Conservation (phyloP, 1,284 basidiomycete genomes). For the Heterobasidion parviporum region DNA sequence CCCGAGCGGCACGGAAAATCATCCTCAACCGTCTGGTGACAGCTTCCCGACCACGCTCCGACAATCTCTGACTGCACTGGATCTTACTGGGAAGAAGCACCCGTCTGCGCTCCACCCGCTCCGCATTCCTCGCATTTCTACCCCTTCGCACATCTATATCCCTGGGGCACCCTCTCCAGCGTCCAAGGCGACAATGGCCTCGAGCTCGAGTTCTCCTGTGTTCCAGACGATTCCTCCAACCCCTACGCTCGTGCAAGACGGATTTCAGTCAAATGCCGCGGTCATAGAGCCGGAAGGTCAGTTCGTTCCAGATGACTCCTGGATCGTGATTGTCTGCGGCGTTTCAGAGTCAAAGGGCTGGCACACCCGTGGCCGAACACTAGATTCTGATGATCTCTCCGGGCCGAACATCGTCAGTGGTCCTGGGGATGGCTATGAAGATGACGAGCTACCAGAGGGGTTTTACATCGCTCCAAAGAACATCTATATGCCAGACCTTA, state of each 20-base stretch:
- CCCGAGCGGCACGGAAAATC: not conserved
- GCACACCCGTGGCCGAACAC: conserved; percentile 5
- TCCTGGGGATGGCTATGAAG: conserved; percentile 21
- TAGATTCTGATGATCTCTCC: not conserved
- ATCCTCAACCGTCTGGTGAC: not conserved
- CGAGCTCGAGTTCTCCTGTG: conserved; percentile 7
- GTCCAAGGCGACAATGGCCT: conserved; percentile 16
- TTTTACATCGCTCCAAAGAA: conserved; percentile 70
- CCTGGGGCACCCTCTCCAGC: conserved; percentile 34
- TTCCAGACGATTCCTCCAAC: conserved; percentile 22
- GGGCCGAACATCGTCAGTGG: not conserved
- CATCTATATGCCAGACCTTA: conserved; percentile 76
- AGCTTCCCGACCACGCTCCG: not conserved
- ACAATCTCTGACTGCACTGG: not conserved
- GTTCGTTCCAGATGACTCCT: conserved; percentile 55
- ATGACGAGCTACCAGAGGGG: conserved; percentile 45
- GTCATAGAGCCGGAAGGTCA: conserved; percentile 19
- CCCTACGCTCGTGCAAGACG: conserved; percentile 10
- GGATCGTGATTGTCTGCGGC: conserved; percentile 76
- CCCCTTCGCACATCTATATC: conserved; percentile 26
- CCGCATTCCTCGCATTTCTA: conserved; percentile 12
- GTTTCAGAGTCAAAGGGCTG: conserved; percentile 45
- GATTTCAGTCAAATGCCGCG: conserved; percentile 3
- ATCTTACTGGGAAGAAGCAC: not conserved
- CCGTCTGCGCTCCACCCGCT: not conserved